These are phyloP conservation scores for Collybia nuda DNA, from an alignment of 768 basidiomycete genomes.

Conservation along the genomic window DNA sequence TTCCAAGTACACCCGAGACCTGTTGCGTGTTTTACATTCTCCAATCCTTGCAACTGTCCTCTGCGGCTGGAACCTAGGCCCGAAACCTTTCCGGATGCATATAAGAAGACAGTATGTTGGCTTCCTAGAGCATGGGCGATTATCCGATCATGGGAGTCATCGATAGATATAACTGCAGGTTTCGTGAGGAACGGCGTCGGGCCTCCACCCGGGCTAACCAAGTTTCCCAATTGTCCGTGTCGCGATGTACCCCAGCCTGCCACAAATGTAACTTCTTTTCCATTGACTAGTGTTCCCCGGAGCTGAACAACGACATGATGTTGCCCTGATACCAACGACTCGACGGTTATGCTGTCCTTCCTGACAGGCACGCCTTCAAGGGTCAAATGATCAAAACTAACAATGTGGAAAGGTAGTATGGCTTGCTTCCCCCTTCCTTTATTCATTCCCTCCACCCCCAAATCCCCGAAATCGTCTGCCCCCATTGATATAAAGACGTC, in stretches of 20 bases:
- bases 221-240: constrained; percentile 78
- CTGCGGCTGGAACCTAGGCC: constrained; percentile 74
- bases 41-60: constrained; percentile 50
- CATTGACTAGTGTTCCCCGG: constrained; percentile 18
- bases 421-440: constrained; percentile 13
- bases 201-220: constrained; percentile 17
- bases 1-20: constrained; percentile 71
- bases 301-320: constrained; percentile 67
- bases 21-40: constrained; percentile 27
- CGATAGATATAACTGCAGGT: constrained; percentile 34
- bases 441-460: constrained; percentile 51
- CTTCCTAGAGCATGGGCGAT: constrained; percentile 37
- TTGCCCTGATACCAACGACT: constrained; percentile 61
- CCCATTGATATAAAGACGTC: constrained; percentile 80
- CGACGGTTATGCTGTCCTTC: constrained; percentile 28
- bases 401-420: constrained; percentile 32
- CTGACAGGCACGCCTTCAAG: constrained; percentile 20
- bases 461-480: constrained; percentile 79
- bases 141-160: constrained; percentile 26
- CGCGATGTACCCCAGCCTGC: constrained; percentile 86
- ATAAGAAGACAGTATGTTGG: constrained; percentile 52
- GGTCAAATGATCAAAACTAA: constrained; percentile 41
- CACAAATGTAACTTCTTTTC: constrained; percentile 21
- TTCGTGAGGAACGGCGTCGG: constrained; percentile 26
- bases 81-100: constrained; percentile 49